Percentiles rank a stretch among this genome's conserved stretches.
phyloP scores from a whole-genome alignment of 768 basidiomycete species.

The Myochromella boudieri region DNA sequence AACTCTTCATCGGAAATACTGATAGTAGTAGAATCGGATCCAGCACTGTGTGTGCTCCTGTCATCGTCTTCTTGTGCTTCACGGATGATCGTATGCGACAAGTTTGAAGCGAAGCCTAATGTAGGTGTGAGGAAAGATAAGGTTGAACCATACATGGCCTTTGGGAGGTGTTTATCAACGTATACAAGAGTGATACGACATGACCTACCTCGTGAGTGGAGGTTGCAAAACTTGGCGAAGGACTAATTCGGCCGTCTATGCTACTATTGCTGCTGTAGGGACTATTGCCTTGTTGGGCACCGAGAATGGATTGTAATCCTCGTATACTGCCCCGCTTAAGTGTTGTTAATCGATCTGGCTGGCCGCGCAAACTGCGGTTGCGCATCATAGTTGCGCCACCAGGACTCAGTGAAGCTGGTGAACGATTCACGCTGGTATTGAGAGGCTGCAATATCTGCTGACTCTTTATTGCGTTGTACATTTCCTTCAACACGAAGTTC shows the following conservation, averaged over 20 bases:
- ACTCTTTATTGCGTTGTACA: slow-evolving; percentile 89
- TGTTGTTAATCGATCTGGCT: slow-evolving; percentile 68
- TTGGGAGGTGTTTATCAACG: slow-evolving; percentile 1
- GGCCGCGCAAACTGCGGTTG: slow-evolving; percentile 70
- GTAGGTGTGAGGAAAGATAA: slow-evolving; percentile 77
- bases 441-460: slow-evolving; percentile 89
- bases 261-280: slow-evolving; percentile 85
- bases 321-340: slow-evolving; percentile 92
- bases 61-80: slow-evolving; percentile 92
- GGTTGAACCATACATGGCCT: slow-evolving; percentile 64
- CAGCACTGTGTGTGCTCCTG: slow-evolving; percentile 64
- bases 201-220: slow-evolving; percentile 75
- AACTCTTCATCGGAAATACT: slow-evolving; percentile 95
- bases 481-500: slow-evolving; percentile 63
- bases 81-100: slow-evolving; percentile 94
- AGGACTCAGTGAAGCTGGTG: slow-evolving; percentile 58
- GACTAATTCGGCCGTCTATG: slow-evolving; percentile 88
- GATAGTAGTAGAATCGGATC: slow-evolving; percentile 67
- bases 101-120: slow-evolving; percentile 94
- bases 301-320: slow-evolving; percentile 79
- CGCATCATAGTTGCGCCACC: slow-evolving; percentile 53
- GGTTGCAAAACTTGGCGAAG: slow-evolving; percentile 91
- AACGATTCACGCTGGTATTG: slow-evolving; percentile 45
- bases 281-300: slow-evolving; percentile 61
- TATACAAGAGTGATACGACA: slow-evolving; percentile 2